Evolutionary conservation across 148 eudicot genomes (phyloP), one percentile per base, ranked within the genome.

Genomic region (Rhododendron kiyosumense): DNA sequence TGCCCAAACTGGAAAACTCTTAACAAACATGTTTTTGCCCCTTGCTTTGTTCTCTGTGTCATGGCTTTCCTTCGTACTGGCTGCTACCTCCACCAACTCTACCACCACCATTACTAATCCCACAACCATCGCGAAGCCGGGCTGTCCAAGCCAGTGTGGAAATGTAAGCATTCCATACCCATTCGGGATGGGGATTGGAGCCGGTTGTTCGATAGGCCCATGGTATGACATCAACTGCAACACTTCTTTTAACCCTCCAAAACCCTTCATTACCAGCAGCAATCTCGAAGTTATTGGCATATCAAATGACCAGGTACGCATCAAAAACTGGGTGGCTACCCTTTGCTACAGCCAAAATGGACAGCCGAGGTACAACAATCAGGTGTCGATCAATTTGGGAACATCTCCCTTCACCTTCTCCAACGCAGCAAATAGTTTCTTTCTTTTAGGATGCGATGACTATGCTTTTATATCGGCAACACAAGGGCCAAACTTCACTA

Each of bases 381-480:
- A 0, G 0, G 79, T 85, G 8, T 81, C 36, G 43, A 84, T 69
- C 1, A 28, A 54, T 4, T 71, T 93, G 28, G 51, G 1, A 0
- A 3, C 14, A 0, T 83, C 89, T 0, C 92, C 92, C 4, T 92
- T 79, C 81, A 86, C 81, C 15, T 87, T 92, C 86, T 93, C 93
- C 0, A 83, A 86, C 0, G 73, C 85, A 1, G 78, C 78, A 34
- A 93, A 90, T 79, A 88, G 34, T 54, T 89, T 91, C 57, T 87
- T 86, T 0, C 83, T 87, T 32, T 45, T 94, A 7, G 96, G 96
- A 2, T 94, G 96, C 22, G 91, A 92, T n/a, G 95, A 90, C 59
- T 7, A 48, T 0, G 87, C 88, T 2, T 3, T 77, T 36, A 34
- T 90, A 7, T 0, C 0, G 0, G 88, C 84, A 7, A 22, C 74